These are phyloP conservation scores for Sarcocystis neurona DNA, from an alignment of 169 alveolate species.

Conservation along the genomic window DNA sequence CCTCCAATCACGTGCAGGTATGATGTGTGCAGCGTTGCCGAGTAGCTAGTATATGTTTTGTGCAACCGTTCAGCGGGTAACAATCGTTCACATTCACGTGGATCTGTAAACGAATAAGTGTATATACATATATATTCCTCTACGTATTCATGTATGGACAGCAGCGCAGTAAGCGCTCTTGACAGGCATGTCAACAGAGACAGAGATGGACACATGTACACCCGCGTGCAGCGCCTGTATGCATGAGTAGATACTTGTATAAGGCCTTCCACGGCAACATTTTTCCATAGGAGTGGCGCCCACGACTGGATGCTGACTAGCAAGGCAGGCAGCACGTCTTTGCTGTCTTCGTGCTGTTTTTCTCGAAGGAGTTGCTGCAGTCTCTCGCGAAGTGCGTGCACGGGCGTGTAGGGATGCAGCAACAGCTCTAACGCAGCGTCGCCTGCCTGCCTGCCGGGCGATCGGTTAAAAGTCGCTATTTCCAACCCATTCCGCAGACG, in stretches of 20 bases:
- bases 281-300: background rate
- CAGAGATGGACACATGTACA: background rate
- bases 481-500: background rate
- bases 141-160: too few species aligned
- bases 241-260: constrained; percentile 12
- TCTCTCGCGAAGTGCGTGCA: background rate
- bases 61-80: too few species aligned
- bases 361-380: background rate
- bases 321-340: background rate
- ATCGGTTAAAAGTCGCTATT: background rate
- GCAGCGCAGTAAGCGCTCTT: too few species aligned
- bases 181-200: too few species aligned
- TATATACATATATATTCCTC: too few species aligned
- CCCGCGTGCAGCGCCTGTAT: background rate
- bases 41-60: too few species aligned
- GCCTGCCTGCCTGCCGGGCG: constrained; percentile 29
- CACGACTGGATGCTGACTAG: background rate
- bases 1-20: too few species aligned
- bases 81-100: too few species aligned
- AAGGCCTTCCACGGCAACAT: constrained; percentile 26
- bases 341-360: too few species aligned
- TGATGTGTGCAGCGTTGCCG: too few species aligned
- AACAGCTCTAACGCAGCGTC: constrained; percentile 2
- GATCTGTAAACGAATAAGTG: too few species aligned
- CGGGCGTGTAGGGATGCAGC: constrained; percentile 4